Percentiles rank a stretch among this genome's conserved stretches.
These are phyloP conservation scores for Elsinoe batatas DNA, from an alignment of 2,329 filamentous ascomycete genomes.

Conservation along the genomic window DNA sequence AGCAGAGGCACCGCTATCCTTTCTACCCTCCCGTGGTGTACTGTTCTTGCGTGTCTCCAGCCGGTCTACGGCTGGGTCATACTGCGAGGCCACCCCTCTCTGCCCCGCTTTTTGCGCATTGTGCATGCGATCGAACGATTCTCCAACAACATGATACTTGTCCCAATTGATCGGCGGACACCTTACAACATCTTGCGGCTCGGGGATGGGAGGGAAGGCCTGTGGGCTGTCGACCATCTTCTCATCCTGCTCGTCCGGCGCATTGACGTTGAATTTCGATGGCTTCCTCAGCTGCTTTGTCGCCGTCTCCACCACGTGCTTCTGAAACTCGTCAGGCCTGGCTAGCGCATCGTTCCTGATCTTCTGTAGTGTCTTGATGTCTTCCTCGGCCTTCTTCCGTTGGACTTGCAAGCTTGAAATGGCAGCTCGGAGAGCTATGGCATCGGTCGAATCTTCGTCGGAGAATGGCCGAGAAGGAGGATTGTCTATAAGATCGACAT, in stretches of 20 bases:
- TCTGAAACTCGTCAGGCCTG: constrained; percentile 62
- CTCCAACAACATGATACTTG: constrained; percentile 84
- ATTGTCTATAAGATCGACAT: constrained; percentile 31
- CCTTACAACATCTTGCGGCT: constrained; percentile 70
- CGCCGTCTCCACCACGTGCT: constrained; percentile 44
- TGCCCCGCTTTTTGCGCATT: constrained; percentile 54
- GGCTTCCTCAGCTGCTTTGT: constrained; percentile 20
- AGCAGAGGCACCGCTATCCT: constrained; percentile 15
- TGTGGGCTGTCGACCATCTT: constrained; percentile 15
- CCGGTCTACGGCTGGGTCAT: constrained; percentile 48
- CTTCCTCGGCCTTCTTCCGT: constrained; percentile 62
- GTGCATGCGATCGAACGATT: constrained; percentile 74
- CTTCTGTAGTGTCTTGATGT: constrained; percentile 60
- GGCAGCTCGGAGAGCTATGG: constrained; percentile 73
- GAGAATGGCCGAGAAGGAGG: constrained; percentile 38
- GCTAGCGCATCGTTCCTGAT: constrained; percentile 61
- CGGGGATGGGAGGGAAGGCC: constrained; percentile 57
- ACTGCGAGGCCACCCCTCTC: constrained; percentile 47
- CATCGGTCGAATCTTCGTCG: constrained; percentile 62
- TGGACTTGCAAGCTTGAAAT: constrained; percentile 84
- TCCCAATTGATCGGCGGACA: constrained; percentile 90
- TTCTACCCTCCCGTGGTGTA: constrained; percentile 11
- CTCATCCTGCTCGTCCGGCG: constrained; percentile 24
- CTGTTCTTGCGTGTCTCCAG: constrained; percentile 26
- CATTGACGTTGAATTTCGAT: constrained; percentile 24